Base-by-base conservation (phyloP, 73 alveolate genomes). In the Paramecium sexaurelia region DNA sequence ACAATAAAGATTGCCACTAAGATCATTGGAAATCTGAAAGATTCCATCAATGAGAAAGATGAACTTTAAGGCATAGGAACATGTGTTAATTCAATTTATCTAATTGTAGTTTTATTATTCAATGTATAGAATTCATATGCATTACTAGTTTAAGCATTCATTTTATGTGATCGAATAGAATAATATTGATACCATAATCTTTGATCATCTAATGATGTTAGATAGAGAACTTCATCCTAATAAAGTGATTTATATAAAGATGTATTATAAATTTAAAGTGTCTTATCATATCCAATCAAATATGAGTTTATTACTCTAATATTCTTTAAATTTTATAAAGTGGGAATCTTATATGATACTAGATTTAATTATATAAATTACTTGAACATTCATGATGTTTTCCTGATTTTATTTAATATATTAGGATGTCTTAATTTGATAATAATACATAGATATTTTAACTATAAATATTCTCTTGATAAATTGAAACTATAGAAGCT, bases 21-120 rank as follows among this genome's bases (percentile, higher is more conserved):
- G 6, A 69, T 69, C 85, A 69, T 69, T 5, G 85, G 85, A 69
- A 69, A 69, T 69, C 85, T 69, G 40, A 69, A 69, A 26, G 85
- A 69, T 35, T 69, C 85, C 45, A 69, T 29, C 10, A 69, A 27
- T 0, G 85, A 69, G 40, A 69, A 69, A 9, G 56, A 27, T 11
- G 85, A 69, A 40, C 55, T 43, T 24, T 20, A 22, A 3, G 43
- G 71, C 90, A 78, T 78, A 40, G 90, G 75, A 10, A 4, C 10
- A 45, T 78, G 90, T 17, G 71, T 39, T 45, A 78, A 78, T 78
- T 78, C 90, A 7, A 78, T 3, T 13, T 73, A 73, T 73, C 66
- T 73, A 2, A 73, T 37, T 33, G 45, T 73, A 29, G 87, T 73
- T n/a, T 41, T 37, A 73, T 73, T 73, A 35, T 73, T 15, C n/a